phyloP scores from a whole-genome alignment of 2,329 filamentous ascomycete genomes.

The Clonostachys rosea region DNA sequence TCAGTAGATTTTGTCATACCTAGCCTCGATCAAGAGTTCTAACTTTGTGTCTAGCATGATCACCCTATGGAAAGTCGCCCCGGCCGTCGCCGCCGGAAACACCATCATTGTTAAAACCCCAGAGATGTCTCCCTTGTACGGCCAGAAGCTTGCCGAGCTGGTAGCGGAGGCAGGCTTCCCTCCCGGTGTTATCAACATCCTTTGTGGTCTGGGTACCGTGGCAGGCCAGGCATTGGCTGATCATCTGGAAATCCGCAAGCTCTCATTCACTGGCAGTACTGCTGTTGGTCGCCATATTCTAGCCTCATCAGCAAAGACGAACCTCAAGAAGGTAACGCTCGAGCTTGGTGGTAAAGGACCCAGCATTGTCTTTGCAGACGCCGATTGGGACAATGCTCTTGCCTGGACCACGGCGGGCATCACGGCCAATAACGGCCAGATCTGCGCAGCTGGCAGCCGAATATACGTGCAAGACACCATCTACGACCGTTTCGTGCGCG shows the following conservation, averaged over 20 bases:
- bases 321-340: constrained; percentile 58
- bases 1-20: too few relatives aligned
- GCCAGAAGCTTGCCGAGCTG: constrained; percentile 42
- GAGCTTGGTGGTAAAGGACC: constrained; percentile 64
- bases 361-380: constrained; percentile 58
- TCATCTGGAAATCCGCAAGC: constrained; percentile 65
- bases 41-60: too few relatives aligned
- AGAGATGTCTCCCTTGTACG: constrained; percentile 47
- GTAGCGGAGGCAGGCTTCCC: constrained; percentile 72
- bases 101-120: constrained; percentile 45
- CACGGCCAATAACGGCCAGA: constrained; percentile 35
- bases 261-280: constrained; percentile 72
- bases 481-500: constrained; percentile 1
- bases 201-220: constrained; percentile 64
- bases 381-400: constrained; percentile 58
- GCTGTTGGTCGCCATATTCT: constrained; percentile 66
- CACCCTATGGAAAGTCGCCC: constrained; percentile 16
- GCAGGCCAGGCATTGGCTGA: constrained; percentile 56
- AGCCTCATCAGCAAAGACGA: constrained; percentile 60
- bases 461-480: constrained; percentile 42
- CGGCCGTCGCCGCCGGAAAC: constrained; percentile 41
- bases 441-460: constrained; percentile 48
- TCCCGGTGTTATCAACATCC: constrained; percentile 66
- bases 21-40: too few relatives aligned
- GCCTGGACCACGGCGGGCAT: constrained; percentile 20